Base-by-base conservation (phyloP, 371 early-diverging fungal genomes). In the Mortierella sp. region DNA sequence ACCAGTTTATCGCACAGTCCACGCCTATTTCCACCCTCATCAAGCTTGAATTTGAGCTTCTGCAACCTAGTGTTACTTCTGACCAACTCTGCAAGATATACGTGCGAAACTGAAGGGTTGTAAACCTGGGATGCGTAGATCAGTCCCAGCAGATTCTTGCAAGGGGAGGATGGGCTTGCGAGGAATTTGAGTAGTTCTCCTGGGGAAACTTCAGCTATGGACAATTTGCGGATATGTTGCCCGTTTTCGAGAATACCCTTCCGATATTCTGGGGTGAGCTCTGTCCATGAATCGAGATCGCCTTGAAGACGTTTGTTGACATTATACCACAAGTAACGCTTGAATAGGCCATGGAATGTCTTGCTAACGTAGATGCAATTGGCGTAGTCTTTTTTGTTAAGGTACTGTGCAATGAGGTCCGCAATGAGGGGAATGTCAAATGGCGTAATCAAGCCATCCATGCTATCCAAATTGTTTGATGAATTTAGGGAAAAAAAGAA, bases 351-450 rank as follows among this genome's bases (percentile, higher is more conserved):
- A 60, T 38, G 36, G 41, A 60, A 60, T 13, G 60, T 60, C n/a
- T 60, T 60, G 60, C 36, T 60, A 38, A 60, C 60, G 15, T 36
- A 38, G 33, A 13, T 16, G 41, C 60, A 60, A 38, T 19, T 16
- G 15, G 22, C 3, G 8, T 21, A 10, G 19, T 60, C 60, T n/a
- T 16, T 19, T 38, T 38, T 33, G 36, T 16, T 16, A 16, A 60
- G 41, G n/a, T 60, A 60, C 4, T 38, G n/a, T 9, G 24, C 60
- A 40, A 60, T 38, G 16, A n/a, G 60, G 8, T 38, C 40, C 16
- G 36, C 40, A 28, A 60, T 60, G 19, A 38, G 38, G 3, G 60
- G 60, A 38, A 60, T 60, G 38, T 60, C 60, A 21, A 60, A 60
- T 21, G 52, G 5, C 8, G 52, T 5, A 15, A 53, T 3, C 11